Base-by-base conservation (phyloP, 192 early-diverging fungal species). In the Phlyctochytrium bullatum region DNA sequence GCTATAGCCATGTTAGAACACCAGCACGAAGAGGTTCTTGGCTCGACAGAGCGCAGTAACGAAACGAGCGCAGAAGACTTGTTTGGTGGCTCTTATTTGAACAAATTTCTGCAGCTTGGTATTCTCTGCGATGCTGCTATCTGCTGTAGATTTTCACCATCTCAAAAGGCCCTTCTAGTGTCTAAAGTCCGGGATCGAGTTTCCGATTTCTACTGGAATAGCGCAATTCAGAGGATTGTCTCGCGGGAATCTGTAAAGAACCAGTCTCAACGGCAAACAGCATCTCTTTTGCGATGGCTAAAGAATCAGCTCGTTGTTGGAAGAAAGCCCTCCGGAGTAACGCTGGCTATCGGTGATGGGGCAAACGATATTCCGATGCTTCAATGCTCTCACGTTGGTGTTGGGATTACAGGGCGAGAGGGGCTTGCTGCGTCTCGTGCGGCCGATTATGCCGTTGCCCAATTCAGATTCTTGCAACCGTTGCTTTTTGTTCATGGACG, bases 291-390 rank as follows among this genome's bases (percentile, higher is more conserved):
- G 57, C 12, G 23, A 28, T 14, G 17, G 35, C 61, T 62, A 10
- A 6, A 57, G 4, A 20, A 57, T n/a, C 40, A 36, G 2, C 10
- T 73, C 0, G 30, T 73, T 25, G 23, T 72, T 23, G 27, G 59
- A 66, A 59, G 56, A 25, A 16, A 59, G 23, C 66, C 61, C 0
- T 73, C 66, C 23, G 70, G 76, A 2, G 88, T 91, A 27, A 93
- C 92, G 20, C 69, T 93, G 57, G 93, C 93, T 12, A 91, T 96
- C 36, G 93, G 93, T 36, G 93, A 96, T 57, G 93, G 93, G 27
- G 93, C 90, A 58, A 96, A 96, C 72, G 93, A 96, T 62, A 90
- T 95, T 83, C 89, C 91, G 3, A 96, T 96, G 93, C 90, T 96
- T 61, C 90, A 94, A 67, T 88, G 90, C 67, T 91, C 93, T 10